Base-by-base conservation (phyloP, 208 protist genomes). In the Trypanosoma grayi region DNA sequence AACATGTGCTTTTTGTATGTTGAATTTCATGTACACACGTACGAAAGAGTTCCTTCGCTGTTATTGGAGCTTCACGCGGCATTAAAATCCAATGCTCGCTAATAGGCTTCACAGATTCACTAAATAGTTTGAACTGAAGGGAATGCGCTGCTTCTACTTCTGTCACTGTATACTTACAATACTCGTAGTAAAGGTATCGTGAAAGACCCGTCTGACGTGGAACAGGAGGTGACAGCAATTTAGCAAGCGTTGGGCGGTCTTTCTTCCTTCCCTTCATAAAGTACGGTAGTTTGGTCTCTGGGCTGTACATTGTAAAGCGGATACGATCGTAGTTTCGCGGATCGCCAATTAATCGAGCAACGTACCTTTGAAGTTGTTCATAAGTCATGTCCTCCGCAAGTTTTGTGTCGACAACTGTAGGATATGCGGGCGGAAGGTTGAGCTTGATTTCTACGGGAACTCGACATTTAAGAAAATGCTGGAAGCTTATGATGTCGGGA, bases 111-210 rank as follows among this genome's bases (percentile, higher is more conserved):
- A 92, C 84, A 39, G 68, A 70, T 56, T 81, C 75, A 27, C 53
- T 69, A 66, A 82, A 95, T 39, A 93, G 63, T 60, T 91, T 87
- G 66, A 95, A 95, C 70, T 95, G 83, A 60, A 95, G 69, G n/a
- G 83, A 92, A 73, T 93, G 83, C 34, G 81, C 75, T 18, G 59
- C 70, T 54, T 95, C 85, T 33, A 92, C 85, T 54, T 93, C 79
- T 13, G 85, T 83, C 25, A 95, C 85, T 33, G 85, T 85, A 75
- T 81, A 95, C 72, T 88, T 90, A 70, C 85, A 93, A 64, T 83
- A 87, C 61, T 95, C 89, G 60, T 89, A 95, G 66, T 95, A 95
- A 47, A 95, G 68, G 52, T 71, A 78, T 55, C 66, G 75, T 41
- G 82, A 89, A 36, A 83, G 66, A 10, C 58, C 20, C 10, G 66